Base-by-base conservation (phyloP, 805 yeast species). In the Candida nonsorbophila region DNA sequence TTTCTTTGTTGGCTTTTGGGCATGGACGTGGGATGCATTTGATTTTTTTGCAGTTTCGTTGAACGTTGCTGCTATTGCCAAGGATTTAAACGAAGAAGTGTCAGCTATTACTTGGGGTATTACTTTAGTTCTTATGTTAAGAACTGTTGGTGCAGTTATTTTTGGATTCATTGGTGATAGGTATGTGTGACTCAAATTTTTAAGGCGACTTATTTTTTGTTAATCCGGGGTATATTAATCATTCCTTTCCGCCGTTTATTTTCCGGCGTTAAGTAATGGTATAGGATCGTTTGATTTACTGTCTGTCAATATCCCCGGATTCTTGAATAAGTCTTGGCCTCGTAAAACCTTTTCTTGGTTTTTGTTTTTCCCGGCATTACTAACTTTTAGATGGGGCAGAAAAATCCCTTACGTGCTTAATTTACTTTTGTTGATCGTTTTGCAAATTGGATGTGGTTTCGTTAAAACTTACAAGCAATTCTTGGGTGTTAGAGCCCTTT, bases 11-110 rank as follows among this genome's bases (percentile, higher is more conserved):
- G 83, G 79, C 0, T 73, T 74, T 39, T 43, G 55, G 30, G 75
- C 73, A 13, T 77, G 84, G 84, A 62, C 79, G 3, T 72, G 77
- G 72, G 84, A 76, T 54, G 77, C 83, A 3, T 67, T 76, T 45
- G 84, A 77, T 51, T 77, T 72, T 47, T 77, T 78, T 41, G 60
- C 73, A 7, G 74, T 74, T 9, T 70, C 79, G 6, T 51, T 76
- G 20, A 73, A 74, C 42, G 73, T 69, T 6, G 21, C 67, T 0
- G 51, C 44, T 9, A 56, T 77, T 33, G 79, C 83, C 10, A 29
- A 45, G 5, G 58, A 59, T 31, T 62, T 77, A 22, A 21, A 22
- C 18, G 30, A 27, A 18, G 25, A 30, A 17, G 73, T 71, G 25
- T 73, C 62, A 34, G 72, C 69, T 32, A 61, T 77, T 29, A 71